Conservation (phyloP, 169 alveolate genomes). For the Plasmodium knowlesi region DNA sequence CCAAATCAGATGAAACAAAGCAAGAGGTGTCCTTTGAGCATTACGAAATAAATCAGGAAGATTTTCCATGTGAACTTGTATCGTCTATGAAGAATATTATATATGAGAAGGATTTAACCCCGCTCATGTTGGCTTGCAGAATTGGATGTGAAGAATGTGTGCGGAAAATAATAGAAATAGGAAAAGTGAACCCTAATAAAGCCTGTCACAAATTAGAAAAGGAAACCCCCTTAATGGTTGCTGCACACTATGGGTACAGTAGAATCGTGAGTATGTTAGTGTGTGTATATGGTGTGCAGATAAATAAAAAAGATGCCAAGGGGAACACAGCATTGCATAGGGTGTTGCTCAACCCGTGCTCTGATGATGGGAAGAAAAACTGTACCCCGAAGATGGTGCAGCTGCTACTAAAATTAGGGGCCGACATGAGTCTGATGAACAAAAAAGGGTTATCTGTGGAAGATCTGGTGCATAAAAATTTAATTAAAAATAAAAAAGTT, state of each 20-base stretch:
- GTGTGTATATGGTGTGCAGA: conserved; percentile 83
- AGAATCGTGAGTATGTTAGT: conserved; percentile 81
- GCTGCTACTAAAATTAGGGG: conserved; percentile 78
- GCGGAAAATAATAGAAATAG: conserved; percentile 78
- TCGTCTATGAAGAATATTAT: conserved; percentile 67
- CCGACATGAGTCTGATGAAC: conserved; percentile 73
- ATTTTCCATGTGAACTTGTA: conserved; percentile 43
- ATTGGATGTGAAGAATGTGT: conserved; percentile 81
- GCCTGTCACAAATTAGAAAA: conserved; percentile 76
- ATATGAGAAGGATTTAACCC: conserved; percentile 78
- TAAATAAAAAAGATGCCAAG: conserved; percentile 83
- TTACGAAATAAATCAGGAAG: conserved; percentile 46
- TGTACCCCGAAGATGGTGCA: conserved; percentile 22
- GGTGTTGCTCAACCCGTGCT: conserved; percentile 66
- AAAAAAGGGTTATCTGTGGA: conserved; percentile 77
- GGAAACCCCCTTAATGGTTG: conserved; percentile 89
- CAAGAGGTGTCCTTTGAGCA: conserved; percentile 64
- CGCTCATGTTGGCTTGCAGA: conserved; percentile 84
- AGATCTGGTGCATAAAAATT: conserved; percentile 35
- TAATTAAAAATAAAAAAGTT: conserved; percentile 59
- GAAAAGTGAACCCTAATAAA: conserved; percentile 80
- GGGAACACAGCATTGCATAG: conserved; percentile 88
- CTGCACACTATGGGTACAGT: conserved; percentile 87
- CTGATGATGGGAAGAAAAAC: conserved; percentile 12
- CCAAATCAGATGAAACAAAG: conserved; percentile 38